phyloP scores from a whole-genome alignment of 1,284 basidiomycete species.

The Trichosporon sp. region DNA sequence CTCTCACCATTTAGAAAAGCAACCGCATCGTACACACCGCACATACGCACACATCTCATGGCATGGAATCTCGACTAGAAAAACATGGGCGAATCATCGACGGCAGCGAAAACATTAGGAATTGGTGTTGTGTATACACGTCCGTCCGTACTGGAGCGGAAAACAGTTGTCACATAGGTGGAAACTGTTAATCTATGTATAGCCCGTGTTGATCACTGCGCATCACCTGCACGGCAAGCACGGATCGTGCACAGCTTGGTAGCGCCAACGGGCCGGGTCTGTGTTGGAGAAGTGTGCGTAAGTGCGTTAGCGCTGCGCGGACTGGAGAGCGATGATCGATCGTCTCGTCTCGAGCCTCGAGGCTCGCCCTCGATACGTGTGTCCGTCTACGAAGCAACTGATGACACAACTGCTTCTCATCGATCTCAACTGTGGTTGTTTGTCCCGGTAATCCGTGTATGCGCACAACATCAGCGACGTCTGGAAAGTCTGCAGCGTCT shows the following conservation, averaged over 20 bases:
- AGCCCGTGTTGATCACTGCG: background rate
- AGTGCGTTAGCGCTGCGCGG: background rate
- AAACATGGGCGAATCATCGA: background rate
- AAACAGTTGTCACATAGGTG: background rate
- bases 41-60: background rate
- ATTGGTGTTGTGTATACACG: constrained; percentile 6
- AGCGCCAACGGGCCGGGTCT: background rate
- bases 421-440: background rate
- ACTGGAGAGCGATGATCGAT: background rate
- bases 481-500: background rate
- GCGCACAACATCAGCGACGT: background rate
- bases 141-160: background rate
- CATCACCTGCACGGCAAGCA: background rate
- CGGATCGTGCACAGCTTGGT: background rate
- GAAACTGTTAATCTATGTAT: background rate
- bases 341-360: background rate
- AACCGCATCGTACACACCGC: background rate
- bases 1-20: background rate
- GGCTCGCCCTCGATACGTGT: background rate
- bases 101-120: background rate
- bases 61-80: constrained; percentile 9
- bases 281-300: background rate
- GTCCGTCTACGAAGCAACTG: background rate
- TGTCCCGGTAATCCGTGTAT: background rate
- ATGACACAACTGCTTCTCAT: background rate